Percentiles rank a stretch among this genome's conserved stretches.
Conservation (phyloP, 1,284 basidiomycete species). For the Ustilago vetiveriae region DNA sequence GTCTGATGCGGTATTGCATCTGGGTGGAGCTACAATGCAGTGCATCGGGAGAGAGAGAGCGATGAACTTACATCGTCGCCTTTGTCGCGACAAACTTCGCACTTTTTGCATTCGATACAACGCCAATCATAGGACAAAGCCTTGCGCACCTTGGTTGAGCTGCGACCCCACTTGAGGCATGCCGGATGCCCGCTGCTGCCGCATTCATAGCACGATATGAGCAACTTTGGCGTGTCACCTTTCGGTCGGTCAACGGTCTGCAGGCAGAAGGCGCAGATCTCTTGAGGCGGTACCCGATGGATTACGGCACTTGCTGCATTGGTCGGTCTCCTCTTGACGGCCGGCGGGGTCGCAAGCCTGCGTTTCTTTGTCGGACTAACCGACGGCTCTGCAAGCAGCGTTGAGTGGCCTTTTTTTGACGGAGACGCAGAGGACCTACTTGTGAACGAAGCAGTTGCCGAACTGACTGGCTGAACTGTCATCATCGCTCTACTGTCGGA, state of each 20-base stretch:
- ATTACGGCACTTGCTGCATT: neutral
- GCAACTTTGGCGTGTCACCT: constrained; percentile 48
- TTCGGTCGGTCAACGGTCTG: constrained; percentile 37
- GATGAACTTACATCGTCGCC: constrained; percentile 90
- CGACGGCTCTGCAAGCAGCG: constrained; percentile 3
- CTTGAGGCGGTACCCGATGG: constrained; percentile 24
- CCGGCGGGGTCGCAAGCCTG: constrained; percentile 17
- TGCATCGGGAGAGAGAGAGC: too few relatives aligned
- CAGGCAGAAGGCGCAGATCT: constrained; percentile 66
- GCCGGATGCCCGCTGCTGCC: constrained; percentile 66
- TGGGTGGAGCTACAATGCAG: neutral
- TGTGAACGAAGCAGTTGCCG: constrained; percentile 13
- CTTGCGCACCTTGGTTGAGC: constrained; percentile 71
- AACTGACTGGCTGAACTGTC: constrained; percentile 35
- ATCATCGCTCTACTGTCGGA: constrained; percentile 37
- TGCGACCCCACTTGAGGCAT: constrained; percentile 62
- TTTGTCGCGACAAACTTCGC: constrained; percentile 85
- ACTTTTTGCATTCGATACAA: constrained; percentile 92
- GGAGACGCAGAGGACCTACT: constrained; percentile 21
- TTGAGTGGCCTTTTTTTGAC: constrained; percentile 13
- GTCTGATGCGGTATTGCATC: constrained; percentile 8
- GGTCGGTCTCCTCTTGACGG: constrained; percentile 7
- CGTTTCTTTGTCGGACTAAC: constrained; percentile 34
- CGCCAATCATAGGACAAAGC: constrained; percentile 78
- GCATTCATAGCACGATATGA: constrained; percentile 66